These are phyloP conservation scores for Saprolegnia parasitica DNA, from an alignment of 352 stramenopile species.

Conservation along the genomic window DNA sequence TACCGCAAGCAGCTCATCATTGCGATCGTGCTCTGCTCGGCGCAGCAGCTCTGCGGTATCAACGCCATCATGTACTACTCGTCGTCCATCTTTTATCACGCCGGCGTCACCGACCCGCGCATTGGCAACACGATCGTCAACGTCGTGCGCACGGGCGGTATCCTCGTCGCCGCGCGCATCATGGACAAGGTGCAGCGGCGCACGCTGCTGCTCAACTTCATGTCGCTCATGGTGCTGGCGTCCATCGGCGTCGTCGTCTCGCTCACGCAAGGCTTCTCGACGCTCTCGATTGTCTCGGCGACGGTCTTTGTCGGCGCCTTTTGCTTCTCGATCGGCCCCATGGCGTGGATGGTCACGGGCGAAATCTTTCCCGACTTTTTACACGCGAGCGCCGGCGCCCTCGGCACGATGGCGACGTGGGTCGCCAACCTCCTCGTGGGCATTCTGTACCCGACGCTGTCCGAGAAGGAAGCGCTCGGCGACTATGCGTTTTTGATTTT, in stretches of 20 bases:
- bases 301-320: slow-evolving; percentile 29
- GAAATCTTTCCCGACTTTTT: slow-evolving; percentile 31
- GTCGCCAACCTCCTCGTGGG: slow-evolving; percentile 41
- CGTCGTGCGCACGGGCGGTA: slow-evolving; percentile 44
- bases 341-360: slow-evolving; percentile 14
- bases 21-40: slow-evolving; percentile 38
- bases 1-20: slow-evolving; percentile 44
- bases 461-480: slow-evolving; percentile 31
- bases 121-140: slow-evolving; percentile 42
- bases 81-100: slow-evolving; percentile 39
- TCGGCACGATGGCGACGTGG: slow-evolving; percentile 33
- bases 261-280: not conserved
- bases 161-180: slow-evolving; percentile 37
- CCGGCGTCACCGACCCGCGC: slow-evolving; percentile 39
- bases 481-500: slow-evolving; percentile 44
- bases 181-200: slow-evolving; percentile 46
- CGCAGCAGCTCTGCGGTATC: slow-evolving; percentile 57
- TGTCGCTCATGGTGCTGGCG: slow-evolving; percentile 52
- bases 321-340: slow-evolving; percentile 30
- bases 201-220: slow-evolving; percentile 46
- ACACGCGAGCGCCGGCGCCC: slow-evolving; percentile 23
- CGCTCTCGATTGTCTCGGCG: slow-evolving; percentile 26
- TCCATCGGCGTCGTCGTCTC: slow-evolving; percentile 52
- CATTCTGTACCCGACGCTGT: slow-evolving; percentile 39
- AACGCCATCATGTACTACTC: slow-evolving; percentile 57